Evolutionary conservation across 129 eudicot species (phyloP).

Genomic region (Tagetes erecta): DNA sequence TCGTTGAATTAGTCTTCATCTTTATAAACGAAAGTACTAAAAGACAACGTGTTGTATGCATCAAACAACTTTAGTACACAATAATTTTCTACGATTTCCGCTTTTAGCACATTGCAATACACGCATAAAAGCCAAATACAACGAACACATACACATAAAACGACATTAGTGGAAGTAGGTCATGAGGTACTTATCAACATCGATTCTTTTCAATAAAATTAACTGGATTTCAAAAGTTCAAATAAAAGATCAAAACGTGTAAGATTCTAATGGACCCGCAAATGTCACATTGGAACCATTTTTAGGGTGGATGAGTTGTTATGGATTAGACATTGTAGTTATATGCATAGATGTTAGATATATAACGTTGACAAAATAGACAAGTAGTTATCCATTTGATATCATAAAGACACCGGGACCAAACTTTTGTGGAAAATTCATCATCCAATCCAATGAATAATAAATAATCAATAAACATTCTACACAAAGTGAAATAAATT

Average conservation of each 20-base stretch:
- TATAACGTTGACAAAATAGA: conserved; percentile 32
- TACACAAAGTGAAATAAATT: too few relatives aligned
- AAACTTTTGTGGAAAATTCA: conserved; percentile 36
- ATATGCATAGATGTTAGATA: conserved; percentile 24
- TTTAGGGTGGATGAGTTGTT: conserved; percentile 21
- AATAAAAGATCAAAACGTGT: conserved; percentile 20
- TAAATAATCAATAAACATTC: too few relatives aligned
- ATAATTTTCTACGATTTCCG: neutral
- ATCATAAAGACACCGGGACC: conserved; percentile 33
- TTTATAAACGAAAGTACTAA: neutral
- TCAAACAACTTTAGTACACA: neutral
- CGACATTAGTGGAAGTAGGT: neutral
- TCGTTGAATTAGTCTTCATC: neutral
- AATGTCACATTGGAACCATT: conserved; percentile 24
- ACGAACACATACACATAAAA: neutral
- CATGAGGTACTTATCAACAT: neutral
- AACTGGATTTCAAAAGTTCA: neutral
- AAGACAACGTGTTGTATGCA: neutral
- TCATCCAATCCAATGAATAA: conserved; percentile 22
- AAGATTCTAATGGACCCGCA: conserved; percentile 34
- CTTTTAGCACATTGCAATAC: conserved; percentile 20
- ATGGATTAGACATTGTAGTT: conserved; percentile 20
- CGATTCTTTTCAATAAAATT: neutral
- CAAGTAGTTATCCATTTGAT: conserved; percentile 39
- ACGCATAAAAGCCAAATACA: conserved; percentile 8